Percentiles rank a stretch among this genome's conserved stretches.
phyloP scores from a whole-genome alignment of 768 basidiomycete genomes.

The Hygrophorus pudorinus region DNA sequence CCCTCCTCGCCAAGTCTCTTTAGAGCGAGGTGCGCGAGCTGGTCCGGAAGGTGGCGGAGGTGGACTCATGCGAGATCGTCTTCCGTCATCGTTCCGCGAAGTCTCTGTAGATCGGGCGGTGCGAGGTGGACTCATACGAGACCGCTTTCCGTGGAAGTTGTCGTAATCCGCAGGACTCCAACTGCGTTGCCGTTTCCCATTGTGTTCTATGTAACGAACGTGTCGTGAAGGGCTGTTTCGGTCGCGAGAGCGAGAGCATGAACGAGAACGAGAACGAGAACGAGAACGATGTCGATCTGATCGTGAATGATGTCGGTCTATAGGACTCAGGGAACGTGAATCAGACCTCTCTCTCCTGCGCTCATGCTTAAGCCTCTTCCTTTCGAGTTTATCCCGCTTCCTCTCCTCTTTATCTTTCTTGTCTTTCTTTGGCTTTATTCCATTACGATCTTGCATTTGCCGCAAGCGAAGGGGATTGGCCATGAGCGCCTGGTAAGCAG shows the following conservation, averaged over 20 bases:
- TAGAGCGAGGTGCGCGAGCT: conserved; percentile 11
- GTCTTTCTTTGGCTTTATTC: conserved; percentile 73
- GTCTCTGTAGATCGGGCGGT: too few relatives aligned
- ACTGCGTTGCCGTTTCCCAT: conserved; percentile 31
- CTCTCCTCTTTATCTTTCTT: conserved; percentile 68
- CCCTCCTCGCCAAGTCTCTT: conserved; percentile 13
- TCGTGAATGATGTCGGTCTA: conserved; percentile 5
- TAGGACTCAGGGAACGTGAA: conserved; percentile 24
- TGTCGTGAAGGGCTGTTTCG: conserved; percentile 2
- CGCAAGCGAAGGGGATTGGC: conserved; percentile 79
- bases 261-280: conserved; percentile 29
- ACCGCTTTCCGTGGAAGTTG: conserved; percentile 8
- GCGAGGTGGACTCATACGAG: background rate
- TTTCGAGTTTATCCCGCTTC: conserved; percentile 37
- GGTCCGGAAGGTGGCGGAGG: conserved; percentile 23
- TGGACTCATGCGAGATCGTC: conserved; percentile 42
- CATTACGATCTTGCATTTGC: conserved; percentile 71
- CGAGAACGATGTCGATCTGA: conserved; percentile 27
- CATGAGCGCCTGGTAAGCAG: conserved; percentile 78
- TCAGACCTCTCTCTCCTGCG: conserved; percentile 17
- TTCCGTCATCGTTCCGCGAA: conserved; percentile 21
- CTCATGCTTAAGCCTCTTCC: conserved; percentile 31
- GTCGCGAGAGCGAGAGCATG: conserved; percentile 17
- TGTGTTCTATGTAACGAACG: conserved; percentile 14
- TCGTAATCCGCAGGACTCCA: conserved; percentile 22